Base-by-base conservation (phyloP, 2,329 filamentous ascomycete genomes). In the Cadophora sp. region DNA sequence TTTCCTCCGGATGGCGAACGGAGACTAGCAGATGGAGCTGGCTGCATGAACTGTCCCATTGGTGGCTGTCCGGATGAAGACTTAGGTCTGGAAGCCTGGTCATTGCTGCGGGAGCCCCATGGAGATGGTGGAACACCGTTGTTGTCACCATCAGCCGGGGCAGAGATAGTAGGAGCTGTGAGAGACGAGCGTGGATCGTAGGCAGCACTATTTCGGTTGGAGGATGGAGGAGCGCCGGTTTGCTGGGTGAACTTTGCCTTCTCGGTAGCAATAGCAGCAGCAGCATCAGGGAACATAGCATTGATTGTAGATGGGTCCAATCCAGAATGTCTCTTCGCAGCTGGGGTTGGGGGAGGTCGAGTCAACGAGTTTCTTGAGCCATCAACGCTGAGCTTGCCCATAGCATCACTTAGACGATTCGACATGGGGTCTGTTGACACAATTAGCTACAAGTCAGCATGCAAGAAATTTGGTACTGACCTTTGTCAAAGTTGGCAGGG, bases 231-330 rank as follows among this genome's bases (percentile, higher is more conserved):
- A 71, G 94, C 93, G 67, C 95, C 96, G 4, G 94, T 97, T 78
- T 97, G 92, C 79, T 97, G 94, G 20, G 94, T 96, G 77, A 96
- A 98, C 79, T 97, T 96, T 66, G 94, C 95, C 83, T 97, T 97
- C 80, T 99, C 95, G 68, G 96, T 97, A 30, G 95, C 95, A 79
- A 99, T 98, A n/a, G 96, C 96, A 50, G 95, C 95, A 16, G 96
- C 96, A 53, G 96, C 96, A 82, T 99, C 96, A 7, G 96, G 96
- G 79, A 99, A 99, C 96, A 99, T 98, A 75, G 93, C 94, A 80
- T 97, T 97, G 80, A 99, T 97, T 27, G 93, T 96, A 39, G 91
- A 93, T 5, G 93, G 86, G 78, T 98, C 95, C 65, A 99, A 88
- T n/a, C 91, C 94, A 55, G 96, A 98, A 78, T 97, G 96, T 73